A percentile compares a stretch with the other conserved stretches of the same genome.
phyloP scores from a whole-genome alignment of 306 rosid species.

The Cicer pinnatifidum region DNA sequence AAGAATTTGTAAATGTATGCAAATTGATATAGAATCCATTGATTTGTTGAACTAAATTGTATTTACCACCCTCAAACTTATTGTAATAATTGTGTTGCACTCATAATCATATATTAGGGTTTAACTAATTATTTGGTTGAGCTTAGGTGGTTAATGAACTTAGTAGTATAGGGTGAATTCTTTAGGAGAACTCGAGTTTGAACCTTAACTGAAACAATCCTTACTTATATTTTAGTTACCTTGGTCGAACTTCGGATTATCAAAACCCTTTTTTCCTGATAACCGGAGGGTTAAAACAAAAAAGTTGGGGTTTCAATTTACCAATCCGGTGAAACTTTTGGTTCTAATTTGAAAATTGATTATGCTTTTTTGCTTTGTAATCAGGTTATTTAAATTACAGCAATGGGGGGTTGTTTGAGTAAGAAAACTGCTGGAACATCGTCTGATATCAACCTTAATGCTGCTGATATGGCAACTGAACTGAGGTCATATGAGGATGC shows the following conservation, averaged over 20 bases:
- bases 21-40: background rate
- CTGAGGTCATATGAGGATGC: slow-evolving; percentile 76
- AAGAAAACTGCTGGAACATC: slow-evolving; percentile 54
- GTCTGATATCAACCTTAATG: slow-evolving; percentile 43
- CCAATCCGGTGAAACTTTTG: slow-evolving; percentile 11
- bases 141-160: too few relatives aligned
- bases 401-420: slow-evolving; percentile 78
- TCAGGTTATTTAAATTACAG: slow-evolving; percentile 43
- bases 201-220: too few relatives aligned
- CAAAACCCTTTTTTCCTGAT: too few relatives aligned
- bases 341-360: slow-evolving; percentile 42
- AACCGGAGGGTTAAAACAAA: too few relatives aligned
- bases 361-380: slow-evolving; percentile 11
- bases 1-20: slow-evolving; percentile 17
- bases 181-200: too few relatives aligned
- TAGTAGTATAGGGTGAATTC: too few relatives aligned
- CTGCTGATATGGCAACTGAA: slow-evolving; percentile 54
- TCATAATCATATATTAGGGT: background rate
- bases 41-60: slow-evolving; percentile 33
- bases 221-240: too few relatives aligned
- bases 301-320: slow-evolving; percentile 5
- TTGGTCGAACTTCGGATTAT: too few relatives aligned
- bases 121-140: too few relatives aligned
- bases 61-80: background rate
- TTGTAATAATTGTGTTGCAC: slow-evolving; percentile 6